Base-by-base conservation (phyloP, 176 grass and related monocot species). In the Phoenix dactylifera region DNA sequence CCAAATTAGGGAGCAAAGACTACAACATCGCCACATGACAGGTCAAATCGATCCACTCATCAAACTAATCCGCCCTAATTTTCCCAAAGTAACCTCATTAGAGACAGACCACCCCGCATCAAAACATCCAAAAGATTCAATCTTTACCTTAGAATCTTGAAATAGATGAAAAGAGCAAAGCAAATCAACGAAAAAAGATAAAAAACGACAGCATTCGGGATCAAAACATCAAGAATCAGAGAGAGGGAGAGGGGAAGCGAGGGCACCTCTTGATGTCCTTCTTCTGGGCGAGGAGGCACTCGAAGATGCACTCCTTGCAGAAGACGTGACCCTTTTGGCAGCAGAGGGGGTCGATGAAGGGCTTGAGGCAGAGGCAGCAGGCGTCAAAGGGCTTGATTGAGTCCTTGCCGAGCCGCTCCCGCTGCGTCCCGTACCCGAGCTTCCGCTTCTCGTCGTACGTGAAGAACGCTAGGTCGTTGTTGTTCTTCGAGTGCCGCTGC, bases 371-470 rank as follows among this genome's bases (percentile, higher is more conserved):
- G 82, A 98, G 88, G 79, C 84, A 92, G 76, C 94, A 98, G 9
- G 94, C 81, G 74, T 98, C 88, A 62, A 98, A 98, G 73, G 94
- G 94, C 74, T 98, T 98, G 94, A 98, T 89, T 25, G 94, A 98
- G 69, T 98, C 94, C 82, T 83, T 98, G 4, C 94, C 94, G 7
- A 98, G 82, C 20, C 94, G 94, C 79, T 98, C 88, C 81, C 89
- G 85, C 74, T 98, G 94, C 69, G 94, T 98, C 53, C 94, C 94
- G 76, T 89, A 98, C 66, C 94, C 94, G 61, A 98, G 87, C 76
- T 98, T 98, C 59, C 94, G 76, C 88, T 98, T 98, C 85, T 98
- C 94, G 79, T 98, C 94, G 88, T 98, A 98, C 16, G 94, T 98
- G 76, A 98, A 98, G 85, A 88, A 98, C 50, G 94, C 94, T 26